A percentile compares a stretch with the other conserved stretches of the same genome.
These are phyloP conservation scores for Tetrastigma voinierianum DNA, from an alignment of 164 flowering plant genomes.

Conservation along the genomic window DNA sequence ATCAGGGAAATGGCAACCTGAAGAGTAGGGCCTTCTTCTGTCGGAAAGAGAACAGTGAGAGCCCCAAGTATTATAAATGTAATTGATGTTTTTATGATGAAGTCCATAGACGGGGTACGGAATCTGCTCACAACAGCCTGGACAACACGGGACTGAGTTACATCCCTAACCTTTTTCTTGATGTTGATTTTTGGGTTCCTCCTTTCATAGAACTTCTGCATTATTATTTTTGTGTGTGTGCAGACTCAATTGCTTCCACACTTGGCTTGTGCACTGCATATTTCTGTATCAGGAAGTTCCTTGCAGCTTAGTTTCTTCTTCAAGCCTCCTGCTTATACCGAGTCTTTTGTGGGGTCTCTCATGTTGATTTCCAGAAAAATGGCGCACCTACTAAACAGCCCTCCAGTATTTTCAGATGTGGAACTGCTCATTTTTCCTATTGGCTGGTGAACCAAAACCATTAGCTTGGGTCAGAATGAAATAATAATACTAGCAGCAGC, in stretches of 20 bases:
- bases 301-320: slow-evolving; percentile 91
- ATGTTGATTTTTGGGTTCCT: slow-evolving; percentile 81
- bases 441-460: no score
- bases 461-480: no score
- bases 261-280: slow-evolving; percentile 90
- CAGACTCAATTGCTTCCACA: slow-evolving; percentile 91
- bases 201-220: slow-evolving; percentile 89
- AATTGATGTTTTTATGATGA: slow-evolving; percentile 61
- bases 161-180: slow-evolving; percentile 80
- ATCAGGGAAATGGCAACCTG: slow-evolving; percentile 86
- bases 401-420: neutral
- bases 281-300: slow-evolving; percentile 75
- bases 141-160: slow-evolving; percentile 60
- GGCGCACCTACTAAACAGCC: slow-evolving; percentile 30
- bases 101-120: slow-evolving; percentile 63
- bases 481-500: no score
- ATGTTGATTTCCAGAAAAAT: slow-evolving; percentile 77
- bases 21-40: slow-evolving; percentile 97
- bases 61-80: slow-evolving; percentile 71
- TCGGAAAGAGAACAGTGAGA: slow-evolving; percentile 85
- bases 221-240: slow-evolving; percentile 94
- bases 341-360: slow-evolving; percentile 93
- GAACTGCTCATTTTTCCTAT: no score
- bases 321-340: slow-evolving; percentile 91
- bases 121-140: slow-evolving; percentile 72